Base-by-base conservation (phyloP, 169 alveolate genomes). In the Cryptosporidium sp. region DNA sequence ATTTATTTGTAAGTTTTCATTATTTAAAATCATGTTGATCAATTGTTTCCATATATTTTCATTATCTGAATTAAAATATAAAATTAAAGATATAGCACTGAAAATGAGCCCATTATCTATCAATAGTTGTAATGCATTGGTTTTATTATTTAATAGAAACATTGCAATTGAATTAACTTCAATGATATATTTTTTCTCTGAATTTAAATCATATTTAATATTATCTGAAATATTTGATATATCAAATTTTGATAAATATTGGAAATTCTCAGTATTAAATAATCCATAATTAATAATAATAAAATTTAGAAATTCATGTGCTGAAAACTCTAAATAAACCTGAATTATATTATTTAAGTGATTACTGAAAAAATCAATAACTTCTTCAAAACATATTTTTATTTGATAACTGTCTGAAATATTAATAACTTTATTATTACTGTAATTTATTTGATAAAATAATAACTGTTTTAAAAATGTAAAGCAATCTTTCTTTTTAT, bases 41-140 rank as follows among this genome's bases (percentile, higher is more conserved):
- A 80, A 21, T 16, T 18, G 5, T n/a, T 16, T 31, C 68, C 72
- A 80, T 12, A 80, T 21, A 14, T 37, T 23, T 23, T 80, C 89
- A 18, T 29, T 26, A 26, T 62, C 67, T 48, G 69, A 18, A 42
- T 48, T 62, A 33, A 62, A 62, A 65, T 26, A 42, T 42, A 80
- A 26, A 16, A 80, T 23, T 6, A 80, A 62, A 21, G 89, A 80
- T 44, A 80, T 18, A 44, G 80, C 18, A 51, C 89, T 67, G 51
- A 45, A 80, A 21, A 80, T 35, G 14, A 61, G 18, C 44, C 37
- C 75, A 42, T 44, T 61, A 8, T 65, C 52, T 4, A 80, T 4
- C 23, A 80, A 29, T 44, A 44, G 9, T 8, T 58, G 62, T 45
- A 80, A 12, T 62, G 75, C 61, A 42, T 39, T 37, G 9, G 16